Evolutionary conservation across 306 rosid genomes (phyloP), one percentile per base, ranked within the genome.

Genomic region (Geum urbanum): DNA sequence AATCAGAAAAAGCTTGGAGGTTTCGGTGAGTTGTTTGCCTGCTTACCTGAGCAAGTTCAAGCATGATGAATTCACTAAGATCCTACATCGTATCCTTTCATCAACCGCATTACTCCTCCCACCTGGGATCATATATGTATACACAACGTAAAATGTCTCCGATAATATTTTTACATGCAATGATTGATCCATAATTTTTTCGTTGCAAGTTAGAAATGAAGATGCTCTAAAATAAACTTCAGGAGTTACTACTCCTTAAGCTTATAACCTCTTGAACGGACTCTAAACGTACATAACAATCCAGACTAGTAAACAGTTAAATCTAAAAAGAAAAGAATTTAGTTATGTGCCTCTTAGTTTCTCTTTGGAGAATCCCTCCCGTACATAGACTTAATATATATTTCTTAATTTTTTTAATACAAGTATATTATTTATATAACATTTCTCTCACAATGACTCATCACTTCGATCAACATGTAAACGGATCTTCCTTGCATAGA

Each of bases 61-160:
- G 89, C 98, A 92, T 92, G 76, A 96, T 92, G 91, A 92, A 92
- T 88, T 92, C 98, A 59, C 96, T 32, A 32, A 52, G 98, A 97
- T n/a, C 98, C 98, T 39, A 92, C 86, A 73, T 92, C 97, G 3
- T 85, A 89, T 7, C 98, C 96, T 84, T 92, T 94, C 98, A 92
- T 92, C 48, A 92, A 79, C 80, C 86, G 63, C 83, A 90, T 86
- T 55, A 92, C 81, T 39, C 98, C 98, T 52, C 88, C 98, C 57
- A 92, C 98, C 98, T 92, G 75, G 59, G 9, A 37, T 37, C 65
- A 60, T 37, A 40, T 7, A 51, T 50, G 13, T 24, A 37, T 9
- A 56, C 46, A 13, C 68, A 74, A 53, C 67, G 27, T 48, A 32
- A 75, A 50, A n/a, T 50, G 6, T 20, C 14, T 54, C 24, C 24